phyloP scores from a whole-genome alignment of 257 asterid species.

The Petunia secreta region DNA sequence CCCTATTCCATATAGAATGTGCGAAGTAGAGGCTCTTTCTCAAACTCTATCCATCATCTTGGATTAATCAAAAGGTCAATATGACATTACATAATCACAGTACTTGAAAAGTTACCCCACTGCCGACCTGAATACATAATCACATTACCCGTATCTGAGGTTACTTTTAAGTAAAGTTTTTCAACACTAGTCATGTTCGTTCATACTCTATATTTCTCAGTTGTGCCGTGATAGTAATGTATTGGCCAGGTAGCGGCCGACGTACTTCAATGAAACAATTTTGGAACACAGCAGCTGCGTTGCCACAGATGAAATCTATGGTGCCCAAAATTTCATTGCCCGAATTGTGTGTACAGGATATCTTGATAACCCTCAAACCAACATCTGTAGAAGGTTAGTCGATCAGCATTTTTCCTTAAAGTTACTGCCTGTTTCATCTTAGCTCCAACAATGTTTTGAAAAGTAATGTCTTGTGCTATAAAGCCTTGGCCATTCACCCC shows the following conservation, averaged over 20 bases:
- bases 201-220: not conserved
- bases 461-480: conserved; percentile 17
- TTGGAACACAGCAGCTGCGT: conserved; percentile 20
- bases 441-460: conserved; percentile 30
- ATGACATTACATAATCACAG: not conserved
- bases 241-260: not conserved
- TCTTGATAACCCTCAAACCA: conserved; percentile 30
- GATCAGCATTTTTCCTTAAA: not conserved
- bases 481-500: conserved; percentile 12
- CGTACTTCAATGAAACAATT: not conserved
- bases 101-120: conserved; percentile 1
- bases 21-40: not conserved
- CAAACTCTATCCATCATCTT: not conserved
- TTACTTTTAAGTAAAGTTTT: conserved; percentile 6
- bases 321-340: conserved; percentile 16
- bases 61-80: conserved; percentile 10
- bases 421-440: not conserved
- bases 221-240: conserved; percentile 24
- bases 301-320: conserved; percentile 30
- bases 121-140: conserved; percentile 32
- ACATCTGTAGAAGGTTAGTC: conserved; percentile 23
- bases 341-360: not conserved
- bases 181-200: not conserved
- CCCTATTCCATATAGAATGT: not conserved
- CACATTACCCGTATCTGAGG: not conserved